Base-by-base conservation (phyloP, 2,329 filamentous ascomycete species). In the Elsinoe perseae region DNA sequence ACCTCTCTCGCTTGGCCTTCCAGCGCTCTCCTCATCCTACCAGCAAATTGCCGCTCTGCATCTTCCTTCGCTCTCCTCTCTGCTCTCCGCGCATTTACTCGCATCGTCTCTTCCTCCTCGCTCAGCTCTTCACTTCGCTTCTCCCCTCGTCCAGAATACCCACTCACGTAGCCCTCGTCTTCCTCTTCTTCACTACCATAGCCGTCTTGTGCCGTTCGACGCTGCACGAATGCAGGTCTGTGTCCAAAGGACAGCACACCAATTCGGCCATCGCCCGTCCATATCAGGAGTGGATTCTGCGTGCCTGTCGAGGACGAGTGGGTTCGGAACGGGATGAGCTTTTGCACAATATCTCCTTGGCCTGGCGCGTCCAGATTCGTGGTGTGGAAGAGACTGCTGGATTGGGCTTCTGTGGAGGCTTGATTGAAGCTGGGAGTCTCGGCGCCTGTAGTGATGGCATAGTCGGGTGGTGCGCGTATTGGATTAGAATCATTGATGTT, bases 201-300 rank as follows among this genome's bases (percentile, higher is more conserved):
- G 6, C 36, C 53, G 9, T 56, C 40, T 16, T 25, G 20, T 16
- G 28, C 36, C 2, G 20, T 28, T 23, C 23, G 32, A 14, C 21
- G 52, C 28, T 36, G 25, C 3, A 27, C 21, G 20, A 57, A 60
- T 60, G 61, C 72, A 66, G 56, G 63, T 57, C 52, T 55, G 18
- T 64, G 61, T 4, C 77, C 73, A 62, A 78, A 77, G 0, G 72
- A 71, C 12, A 95, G 69, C 57, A 93, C 75, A 0, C 89, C 91
- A 46, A 95, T 73, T 61, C 84, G 84, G 58, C 75, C 75, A 38
- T 95, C 89, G 16, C 89, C 91, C 0, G 90, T 95, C 90, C 90
- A 95, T 46, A 95, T 76, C 3, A 95, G 69, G 10, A 96, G 70
- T 63, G 92, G 85, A 64, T 89, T 83, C 36, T 69, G 64, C 50